These are phyloP conservation scores for Stagonosporopsis chrysanthemi DNA, from an alignment of 2,329 filamentous ascomycete species.

Conservation along the genomic window DNA sequence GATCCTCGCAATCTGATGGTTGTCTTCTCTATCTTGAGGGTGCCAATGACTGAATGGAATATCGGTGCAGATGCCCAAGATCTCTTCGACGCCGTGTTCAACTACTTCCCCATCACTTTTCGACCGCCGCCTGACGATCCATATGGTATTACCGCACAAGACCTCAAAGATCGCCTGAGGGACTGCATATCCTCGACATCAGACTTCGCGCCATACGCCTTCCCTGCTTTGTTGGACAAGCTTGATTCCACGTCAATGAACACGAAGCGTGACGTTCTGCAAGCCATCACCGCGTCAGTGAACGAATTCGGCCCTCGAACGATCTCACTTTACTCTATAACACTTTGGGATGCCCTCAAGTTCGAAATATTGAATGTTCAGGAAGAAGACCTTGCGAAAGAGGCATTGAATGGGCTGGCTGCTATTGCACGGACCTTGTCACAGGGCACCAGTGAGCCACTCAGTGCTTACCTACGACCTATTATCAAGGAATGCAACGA, in stretches of 20 bases:
- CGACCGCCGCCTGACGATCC: constrained; percentile 73
- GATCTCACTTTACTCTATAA: constrained; percentile 68
- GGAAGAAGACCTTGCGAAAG: constrained; percentile 69
- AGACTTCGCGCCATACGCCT: constrained; percentile 70
- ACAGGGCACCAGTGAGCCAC: constrained; percentile 55
- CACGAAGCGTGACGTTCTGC: constrained; percentile 73
- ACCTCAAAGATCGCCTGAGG: constrained; percentile 69
- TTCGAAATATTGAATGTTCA: constrained; percentile 73
- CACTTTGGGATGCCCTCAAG: constrained; percentile 72
- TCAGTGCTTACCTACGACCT: constrained; percentile 64
- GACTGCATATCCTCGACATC: constrained; percentile 69
- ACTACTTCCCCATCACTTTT: constrained; percentile 77
- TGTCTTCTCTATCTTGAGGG: constrained; percentile 71
- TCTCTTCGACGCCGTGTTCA: constrained; percentile 73
- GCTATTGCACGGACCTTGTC: constrained; percentile 65
- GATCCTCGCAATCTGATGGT: constrained; percentile 75
- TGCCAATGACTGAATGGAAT: constrained; percentile 73
- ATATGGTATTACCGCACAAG: constrained; percentile 73
- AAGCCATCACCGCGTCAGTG: constrained; percentile 67
- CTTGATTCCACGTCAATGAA: constrained; percentile 73
- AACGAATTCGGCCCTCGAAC: constrained; percentile 65
- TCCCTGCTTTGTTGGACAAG: constrained; percentile 73
- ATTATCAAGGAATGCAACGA: constrained; percentile 73
- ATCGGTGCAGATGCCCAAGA: constrained; percentile 63
- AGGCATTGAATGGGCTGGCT: constrained; percentile 63